phyloP scores from a whole-genome alignment of 208 protist species.

The Histomonas meleagridis region DNA sequence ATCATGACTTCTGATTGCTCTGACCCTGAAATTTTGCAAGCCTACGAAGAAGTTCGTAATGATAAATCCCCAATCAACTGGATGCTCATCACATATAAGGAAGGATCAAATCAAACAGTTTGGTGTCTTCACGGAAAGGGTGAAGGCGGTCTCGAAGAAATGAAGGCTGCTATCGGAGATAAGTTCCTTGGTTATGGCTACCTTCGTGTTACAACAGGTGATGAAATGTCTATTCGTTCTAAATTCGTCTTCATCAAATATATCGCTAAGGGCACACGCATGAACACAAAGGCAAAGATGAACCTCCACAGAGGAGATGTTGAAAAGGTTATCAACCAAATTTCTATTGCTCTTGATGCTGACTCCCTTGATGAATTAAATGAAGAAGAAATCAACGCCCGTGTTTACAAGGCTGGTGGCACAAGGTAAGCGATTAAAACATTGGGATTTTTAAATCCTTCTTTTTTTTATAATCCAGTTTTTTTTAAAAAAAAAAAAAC shows the following conservation, averaged over 20 bases:
- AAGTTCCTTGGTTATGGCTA: neutral
- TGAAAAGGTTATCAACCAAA: neutral
- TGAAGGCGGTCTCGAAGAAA: neutral
- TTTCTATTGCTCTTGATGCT: neutral
- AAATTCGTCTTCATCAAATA: constrained; percentile 33
- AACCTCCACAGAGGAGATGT: neutral
- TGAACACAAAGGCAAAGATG: neutral
- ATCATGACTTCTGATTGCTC: constrained; percentile 31
- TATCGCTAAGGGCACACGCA: neutral
- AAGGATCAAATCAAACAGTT: neutral
- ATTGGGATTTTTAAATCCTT: too few relatives aligned
- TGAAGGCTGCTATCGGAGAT: neutral
- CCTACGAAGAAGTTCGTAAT: neutral
- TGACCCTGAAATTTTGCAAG: neutral
- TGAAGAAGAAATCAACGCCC: neutral
- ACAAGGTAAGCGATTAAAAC: too few relatives aligned
- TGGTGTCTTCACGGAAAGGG: neutral
- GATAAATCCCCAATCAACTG: neutral
- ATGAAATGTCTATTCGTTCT: neutral
- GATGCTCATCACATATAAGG: constrained; percentile 1
- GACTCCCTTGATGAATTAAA: neutral
- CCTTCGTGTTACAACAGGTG: neutral
- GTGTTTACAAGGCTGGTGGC: neutral
- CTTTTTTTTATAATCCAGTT: too few relatives aligned
- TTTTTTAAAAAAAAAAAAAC: too few relatives aligned